Percentiles rank a stretch among this genome's conserved stretches.
These are phyloP conservation scores for Trichophyton mentagrophytes DNA, from an alignment of 2,329 filamentous ascomycete genomes.

Conservation along the genomic window DNA sequence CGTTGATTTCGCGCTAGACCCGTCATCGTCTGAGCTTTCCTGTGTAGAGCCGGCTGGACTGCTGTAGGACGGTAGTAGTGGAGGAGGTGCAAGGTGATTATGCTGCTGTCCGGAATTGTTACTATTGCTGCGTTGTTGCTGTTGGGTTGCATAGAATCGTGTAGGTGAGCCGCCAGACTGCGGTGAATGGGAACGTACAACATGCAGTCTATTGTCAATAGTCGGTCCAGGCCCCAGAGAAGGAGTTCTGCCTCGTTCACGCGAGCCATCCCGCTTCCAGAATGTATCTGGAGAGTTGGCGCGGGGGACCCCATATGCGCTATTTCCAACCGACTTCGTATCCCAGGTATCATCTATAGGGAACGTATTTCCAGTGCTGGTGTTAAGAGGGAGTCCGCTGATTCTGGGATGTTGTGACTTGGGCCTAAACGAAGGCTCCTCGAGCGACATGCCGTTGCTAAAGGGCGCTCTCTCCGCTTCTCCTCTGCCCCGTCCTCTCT, in stretches of 20 bases:
- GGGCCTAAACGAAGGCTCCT: slow-evolving; percentile 44
- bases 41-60: slow-evolving; percentile 46
- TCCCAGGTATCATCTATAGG: slow-evolving; percentile 12
- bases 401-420: slow-evolving; percentile 63
- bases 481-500: slow-evolving; percentile 9
- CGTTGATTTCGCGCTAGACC: slow-evolving; percentile 48
- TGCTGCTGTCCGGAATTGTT: neutral
- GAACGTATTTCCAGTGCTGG: slow-evolving; percentile 19
- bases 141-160: slow-evolving; percentile 23
- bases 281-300: slow-evolving; percentile 22
- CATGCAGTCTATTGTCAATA: slow-evolving; percentile 14
- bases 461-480: slow-evolving; percentile 14
- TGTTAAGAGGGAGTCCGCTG: slow-evolving; percentile 47
- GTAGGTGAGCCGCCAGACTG: slow-evolving; percentile 27
- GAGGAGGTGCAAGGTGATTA: slow-evolving; percentile 30
- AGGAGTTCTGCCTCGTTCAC: neutral
- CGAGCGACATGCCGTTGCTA: slow-evolving; percentile 22
- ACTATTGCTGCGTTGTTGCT: neutral
- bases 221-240: slow-evolving; percentile 1
- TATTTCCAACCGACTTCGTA: neutral
- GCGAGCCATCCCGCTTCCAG: neutral
- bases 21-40: slow-evolving; percentile 58
- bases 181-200: slow-evolving; percentile 16
- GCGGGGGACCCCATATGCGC: slow-evolving; percentile 19
- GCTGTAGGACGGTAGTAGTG: slow-evolving; percentile 30